phyloP scores from a whole-genome alignment of 179 eudicot species.

The Amaranthus tricolor region DNA sequence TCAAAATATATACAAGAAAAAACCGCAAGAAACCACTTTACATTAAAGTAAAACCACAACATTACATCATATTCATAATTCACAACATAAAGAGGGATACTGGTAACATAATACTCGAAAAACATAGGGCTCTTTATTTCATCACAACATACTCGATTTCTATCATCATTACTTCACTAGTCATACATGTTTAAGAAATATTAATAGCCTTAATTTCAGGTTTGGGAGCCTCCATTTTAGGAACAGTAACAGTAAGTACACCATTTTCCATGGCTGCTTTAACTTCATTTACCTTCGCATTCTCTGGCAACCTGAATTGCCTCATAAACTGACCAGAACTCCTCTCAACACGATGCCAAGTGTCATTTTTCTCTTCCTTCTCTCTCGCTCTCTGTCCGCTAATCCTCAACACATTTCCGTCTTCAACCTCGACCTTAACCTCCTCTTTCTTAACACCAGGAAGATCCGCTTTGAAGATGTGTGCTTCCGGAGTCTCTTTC shows the following conservation, averaged over 20 bases:
- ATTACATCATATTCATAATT: neutral
- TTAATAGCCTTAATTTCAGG: slow-evolving; percentile 35
- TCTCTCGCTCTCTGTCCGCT: slow-evolving; percentile 48
- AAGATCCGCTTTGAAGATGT: slow-evolving; percentile 54
- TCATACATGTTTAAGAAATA: neutral
- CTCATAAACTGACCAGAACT: slow-evolving; percentile 46
- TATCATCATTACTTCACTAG: neutral
- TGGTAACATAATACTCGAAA: neutral
- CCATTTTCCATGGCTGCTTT: slow-evolving; percentile 51
- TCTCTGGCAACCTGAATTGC: slow-evolving; percentile 50
- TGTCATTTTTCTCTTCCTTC: slow-evolving; percentile 51
- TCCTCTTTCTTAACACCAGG: slow-evolving; percentile 58
- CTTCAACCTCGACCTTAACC: slow-evolving; percentile 52
- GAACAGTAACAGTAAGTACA: slow-evolving; percentile 52
- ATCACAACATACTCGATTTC: neutral
- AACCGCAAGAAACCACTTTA: too few species aligned
- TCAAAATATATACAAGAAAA: too few species aligned
- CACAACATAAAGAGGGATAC: neutral
- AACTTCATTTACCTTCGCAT: slow-evolving; percentile 44
- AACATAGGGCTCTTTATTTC: neutral
- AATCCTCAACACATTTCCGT: slow-evolving; percentile 39
- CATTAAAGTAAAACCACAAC: too few species aligned
- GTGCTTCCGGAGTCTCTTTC: slow-evolving; percentile 58
- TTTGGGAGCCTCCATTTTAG: slow-evolving; percentile 42
- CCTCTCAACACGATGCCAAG: slow-evolving; percentile 56